Base-by-base conservation (phyloP, 139 green algal genomes). In the Chlamydomonas asymmetrica region DNA sequence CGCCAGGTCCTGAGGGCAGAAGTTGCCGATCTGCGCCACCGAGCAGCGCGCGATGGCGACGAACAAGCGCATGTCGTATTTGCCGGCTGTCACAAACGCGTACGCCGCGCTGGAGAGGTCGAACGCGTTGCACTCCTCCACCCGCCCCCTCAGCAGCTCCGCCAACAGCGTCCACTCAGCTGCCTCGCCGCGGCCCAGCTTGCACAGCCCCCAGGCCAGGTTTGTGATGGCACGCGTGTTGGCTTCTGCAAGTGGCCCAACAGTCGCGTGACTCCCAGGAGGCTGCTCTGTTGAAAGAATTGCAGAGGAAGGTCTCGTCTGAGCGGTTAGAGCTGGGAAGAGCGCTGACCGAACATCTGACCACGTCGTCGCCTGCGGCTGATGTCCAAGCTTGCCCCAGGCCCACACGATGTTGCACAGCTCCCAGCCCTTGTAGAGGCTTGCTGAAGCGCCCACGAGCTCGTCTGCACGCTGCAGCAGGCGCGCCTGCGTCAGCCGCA, bases 1-100 rank as follows among this genome's bases (percentile, higher is more conserved):
- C 57, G 81, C 67, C 25, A 89, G 48, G 38, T 79, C 76, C 65
- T 89, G 84, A 2, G 84, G 84, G 16, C 48, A 74, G 61, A 85
- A 80, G 27, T 62, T 71, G 65, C 69, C 66, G 48, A 84, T 81
- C 25, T 48, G 68, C 1, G 23, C 5, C 52, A 67, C 57, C 7
- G 73, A 23, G 6, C 50, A 63, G 6, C 35, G 18, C 22, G 66
- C 65, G 29, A 81, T 65, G 3, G 32, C 75, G 13, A 18, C 5
- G 50, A 81, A 75, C 25, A 81, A 54, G 22, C 35, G 56, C 1
- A 66, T 45, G 54, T 64, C 9, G 29, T 81, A 40, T 5, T 75
- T n/a, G 41, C 71, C 50, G 1, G 66, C 40, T 2, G 39, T 35
- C 4, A 64, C 75, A 40, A 71, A 75, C 25, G 75, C 65, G 37